Conservation (phyloP, 192 early-diverging fungal species). For the Umbelopsis vinacea region DNA sequence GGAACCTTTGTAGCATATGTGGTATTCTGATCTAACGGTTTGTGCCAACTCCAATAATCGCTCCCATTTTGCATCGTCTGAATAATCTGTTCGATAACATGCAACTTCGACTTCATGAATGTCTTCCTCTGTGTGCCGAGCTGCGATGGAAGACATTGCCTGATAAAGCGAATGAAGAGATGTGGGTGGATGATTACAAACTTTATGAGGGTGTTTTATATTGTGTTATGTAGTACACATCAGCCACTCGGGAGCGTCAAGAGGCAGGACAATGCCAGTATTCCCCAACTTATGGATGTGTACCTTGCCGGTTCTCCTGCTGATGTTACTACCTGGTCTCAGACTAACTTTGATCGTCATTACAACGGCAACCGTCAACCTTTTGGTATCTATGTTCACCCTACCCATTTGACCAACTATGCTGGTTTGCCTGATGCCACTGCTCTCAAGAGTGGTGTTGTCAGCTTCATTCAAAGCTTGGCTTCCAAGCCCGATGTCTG, state of each 20-base stretch:
- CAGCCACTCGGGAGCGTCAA: too few species aligned
- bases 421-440: slow-evolving; percentile 36
- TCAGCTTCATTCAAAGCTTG: slow-evolving; percentile 58
- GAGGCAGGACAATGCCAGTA: slow-evolving; percentile 41
- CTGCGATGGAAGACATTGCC: too few species aligned
- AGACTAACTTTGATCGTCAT: slow-evolving; percentile 61
- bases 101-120: not conserved
- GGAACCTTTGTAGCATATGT: not conserved
- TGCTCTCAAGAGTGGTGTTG: slow-evolving; percentile 32
- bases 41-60: not conserved
- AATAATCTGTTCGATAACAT: not conserved
- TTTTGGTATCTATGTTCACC: slow-evolving; percentile 55
- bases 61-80: not conserved
- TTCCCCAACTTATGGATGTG: slow-evolving; percentile 53
- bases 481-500: slow-evolving; percentile 64
- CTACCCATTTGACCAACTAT: slow-evolving; percentile 47
- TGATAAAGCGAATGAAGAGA: too few species aligned
- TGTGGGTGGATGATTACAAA: too few species aligned
- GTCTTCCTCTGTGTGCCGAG: not conserved
- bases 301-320: slow-evolving; percentile 48
- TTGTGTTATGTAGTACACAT: too few species aligned
- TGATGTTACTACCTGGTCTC: slow-evolving; percentile 49
- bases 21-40: too few species aligned
- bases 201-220: too few species aligned
- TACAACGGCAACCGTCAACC: slow-evolving; percentile 56